phyloP scores from a whole-genome alignment of 768 basidiomycete genomes.

The Hygrophoropsis aurantiaca region DNA sequence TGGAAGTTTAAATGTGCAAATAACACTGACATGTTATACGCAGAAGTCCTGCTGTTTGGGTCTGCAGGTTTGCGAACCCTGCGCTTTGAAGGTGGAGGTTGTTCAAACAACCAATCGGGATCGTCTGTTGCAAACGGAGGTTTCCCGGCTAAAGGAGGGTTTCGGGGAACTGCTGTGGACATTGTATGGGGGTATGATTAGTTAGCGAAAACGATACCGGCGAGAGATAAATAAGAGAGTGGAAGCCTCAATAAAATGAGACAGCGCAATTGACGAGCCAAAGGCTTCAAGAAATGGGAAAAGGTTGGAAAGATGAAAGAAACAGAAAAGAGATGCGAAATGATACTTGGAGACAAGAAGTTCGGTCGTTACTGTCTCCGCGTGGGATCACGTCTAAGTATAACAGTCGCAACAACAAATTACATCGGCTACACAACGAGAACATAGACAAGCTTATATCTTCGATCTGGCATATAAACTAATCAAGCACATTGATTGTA shows the following conservation, averaged over 20 bases:
- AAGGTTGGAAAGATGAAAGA: not conserved
- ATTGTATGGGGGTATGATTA: constrained; percentile 1
- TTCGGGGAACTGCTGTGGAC: constrained; percentile 18
- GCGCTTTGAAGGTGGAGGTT: constrained; percentile 38
- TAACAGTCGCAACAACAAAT: too few relatives aligned
- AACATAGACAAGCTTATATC: not conserved
- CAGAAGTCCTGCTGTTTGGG: constrained; percentile 57
- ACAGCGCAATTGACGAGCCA: constrained; percentile 11
- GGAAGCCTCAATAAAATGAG: constrained; percentile 26
- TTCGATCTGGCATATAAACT: too few relatives aligned
- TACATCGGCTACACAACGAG: too few relatives aligned
- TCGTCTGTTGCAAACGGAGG: constrained; percentile 72
- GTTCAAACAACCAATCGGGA: constrained; percentile 59
- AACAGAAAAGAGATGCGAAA: not conserved
- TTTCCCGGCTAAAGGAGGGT: constrained; percentile 53
- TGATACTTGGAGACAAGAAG: constrained; percentile 1
- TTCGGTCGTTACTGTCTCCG: not conserved
- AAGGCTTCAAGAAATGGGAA: not conserved
- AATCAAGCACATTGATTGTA: too few relatives aligned
- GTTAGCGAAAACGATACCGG: too few relatives aligned
- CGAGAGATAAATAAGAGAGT: constrained; percentile 23
- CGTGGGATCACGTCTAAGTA: constrained; percentile 1
- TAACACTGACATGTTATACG: constrained; percentile 64
- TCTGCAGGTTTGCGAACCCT: constrained; percentile 43
- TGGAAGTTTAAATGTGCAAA: constrained; percentile 4